phyloP scores from a whole-genome alignment of 176 grass and related monocot genomes.

The Leersia perrieri region DNA sequence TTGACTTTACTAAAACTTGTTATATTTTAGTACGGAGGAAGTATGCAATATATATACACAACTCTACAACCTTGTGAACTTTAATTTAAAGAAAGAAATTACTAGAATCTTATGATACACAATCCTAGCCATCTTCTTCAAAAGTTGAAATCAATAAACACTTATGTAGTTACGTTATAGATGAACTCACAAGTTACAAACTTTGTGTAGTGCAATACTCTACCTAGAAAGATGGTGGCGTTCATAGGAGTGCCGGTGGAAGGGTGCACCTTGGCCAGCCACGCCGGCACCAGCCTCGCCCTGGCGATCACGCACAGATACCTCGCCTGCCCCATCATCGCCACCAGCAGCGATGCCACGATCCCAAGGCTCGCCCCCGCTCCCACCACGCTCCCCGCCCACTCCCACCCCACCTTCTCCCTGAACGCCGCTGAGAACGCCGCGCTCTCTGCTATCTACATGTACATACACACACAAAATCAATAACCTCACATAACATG shows the following conservation, averaged over 20 bases:
- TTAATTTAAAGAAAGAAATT: no score
- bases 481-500: no score
- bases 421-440: slow-evolving; percentile 79
- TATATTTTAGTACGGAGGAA: no score
- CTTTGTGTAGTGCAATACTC: background rate
- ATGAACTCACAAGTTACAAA: background rate
- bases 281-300: slow-evolving; percentile 64
- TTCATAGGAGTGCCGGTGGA: slow-evolving; percentile 80
- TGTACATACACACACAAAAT: background rate
- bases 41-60: no score
- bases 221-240: slow-evolving; percentile 88
- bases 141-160: background rate
- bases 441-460: slow-evolving; percentile 58
- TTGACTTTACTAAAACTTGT: no score
- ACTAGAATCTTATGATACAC: background rate
- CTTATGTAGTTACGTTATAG: no score
- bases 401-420: slow-evolving; percentile 68
- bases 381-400: slow-evolving; percentile 72
- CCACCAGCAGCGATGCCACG: slow-evolving; percentile 82
- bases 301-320: slow-evolving; percentile 94
- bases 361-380: slow-evolving; percentile 81
- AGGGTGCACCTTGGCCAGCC: slow-evolving; percentile 87
- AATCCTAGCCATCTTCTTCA: background rate
- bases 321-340: slow-evolving; percentile 91
- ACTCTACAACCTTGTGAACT: no score